Base-by-base conservation (phyloP, 2,329 filamentous ascomycete genomes). In the Colletotrichum phormii region DNA sequence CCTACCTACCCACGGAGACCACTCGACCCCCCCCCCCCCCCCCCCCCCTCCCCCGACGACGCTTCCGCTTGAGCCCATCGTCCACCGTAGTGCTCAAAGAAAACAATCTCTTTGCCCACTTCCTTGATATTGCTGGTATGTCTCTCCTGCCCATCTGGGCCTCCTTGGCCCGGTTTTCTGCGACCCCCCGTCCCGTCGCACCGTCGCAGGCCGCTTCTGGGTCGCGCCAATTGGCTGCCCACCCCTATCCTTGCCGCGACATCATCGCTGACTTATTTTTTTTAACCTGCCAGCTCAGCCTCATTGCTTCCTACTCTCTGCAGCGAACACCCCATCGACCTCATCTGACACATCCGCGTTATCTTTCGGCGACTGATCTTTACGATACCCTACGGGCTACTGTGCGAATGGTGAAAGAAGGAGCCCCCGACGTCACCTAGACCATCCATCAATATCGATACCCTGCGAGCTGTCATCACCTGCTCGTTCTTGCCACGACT, bases 171-270 rank as follows among this genome's bases (percentile, higher is more conserved):
- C n/a, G 46, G 58, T 57, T 37, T 37, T 64, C 18, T 35, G 63
- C 53, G 46, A 18, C 62, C 46, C 13, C 29, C 29, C 31, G 31
- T 33, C 63, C 63, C 37, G 53, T 65, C 12, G 13, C 66, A 51
- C 63, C 37, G 53, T 65, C 12, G 13, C 66, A 51, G 62, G 42
- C 53, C 70, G 57, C 18, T 62, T 62, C 60, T 61, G 73, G 42
- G 46, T 53, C 65, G 58, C 61, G 49, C 65, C 67, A 71, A 74
- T 74, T 74, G 73, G 67, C 71, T 63, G 71, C 18, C 71, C 72
- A 63, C 71, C 73, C 64, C 71, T 71, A 73, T 73, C 68, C 71
- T 73, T 72, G 62, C 71, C 63, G 62, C 71, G 71, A 73, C 71
- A 73, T 72, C 71, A 73, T 72, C 57, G 67, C 58, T 73, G 62